A percentile compares a stretch with the other conserved stretches of the same genome.
Evolutionary conservation across 768 basidiomycete species (phyloP).

Genomic region (Leucosporidium creatinivorum): DNA sequence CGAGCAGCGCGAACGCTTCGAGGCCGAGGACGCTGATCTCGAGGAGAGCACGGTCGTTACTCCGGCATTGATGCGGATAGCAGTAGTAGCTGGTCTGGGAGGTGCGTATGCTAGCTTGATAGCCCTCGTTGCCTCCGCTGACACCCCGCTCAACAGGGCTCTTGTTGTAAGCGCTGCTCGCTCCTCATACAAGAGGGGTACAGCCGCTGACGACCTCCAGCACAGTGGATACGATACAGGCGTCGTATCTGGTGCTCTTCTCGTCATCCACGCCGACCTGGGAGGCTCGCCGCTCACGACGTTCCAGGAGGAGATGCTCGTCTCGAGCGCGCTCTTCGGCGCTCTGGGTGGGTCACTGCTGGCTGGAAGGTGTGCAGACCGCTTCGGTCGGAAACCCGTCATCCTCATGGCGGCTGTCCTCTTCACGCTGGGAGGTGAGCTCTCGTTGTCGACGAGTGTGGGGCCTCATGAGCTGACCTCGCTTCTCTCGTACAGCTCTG

Average conservation of each 20-base stretch:
- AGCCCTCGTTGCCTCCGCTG: no score
- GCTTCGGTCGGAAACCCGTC: slow-evolving; percentile 21
- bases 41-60: slow-evolving; percentile 2
- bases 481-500: slow-evolving; percentile 6
- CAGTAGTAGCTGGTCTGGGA: slow-evolving; percentile 17
- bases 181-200: no score
- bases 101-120: slow-evolving; percentile 3
- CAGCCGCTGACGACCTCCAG: background rate
- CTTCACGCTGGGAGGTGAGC: slow-evolving; percentile 17
- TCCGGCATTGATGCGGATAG: slow-evolving; percentile 10
- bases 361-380: slow-evolving; percentile 16
- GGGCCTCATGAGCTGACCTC: background rate
- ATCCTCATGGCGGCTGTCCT: slow-evolving; percentile 16
- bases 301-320: slow-evolving; percentile 20
- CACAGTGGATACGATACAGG: slow-evolving; percentile 27
- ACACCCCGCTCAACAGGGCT: slow-evolving; percentile 1
- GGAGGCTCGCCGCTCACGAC: slow-evolving; percentile 16
- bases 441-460: background rate
- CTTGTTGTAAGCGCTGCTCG: slow-evolving; percentile 1
- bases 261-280: slow-evolving; percentile 5
- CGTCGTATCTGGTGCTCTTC: slow-evolving; percentile 20
- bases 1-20: background rate
- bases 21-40: background rate
- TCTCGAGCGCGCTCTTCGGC: slow-evolving; percentile 11
- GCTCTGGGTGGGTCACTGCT: slow-evolving; percentile 8